These are phyloP conservation scores for Cladosporium oxysporum DNA, from an alignment of 2,329 filamentous ascomycete species.

Conservation along the genomic window DNA sequence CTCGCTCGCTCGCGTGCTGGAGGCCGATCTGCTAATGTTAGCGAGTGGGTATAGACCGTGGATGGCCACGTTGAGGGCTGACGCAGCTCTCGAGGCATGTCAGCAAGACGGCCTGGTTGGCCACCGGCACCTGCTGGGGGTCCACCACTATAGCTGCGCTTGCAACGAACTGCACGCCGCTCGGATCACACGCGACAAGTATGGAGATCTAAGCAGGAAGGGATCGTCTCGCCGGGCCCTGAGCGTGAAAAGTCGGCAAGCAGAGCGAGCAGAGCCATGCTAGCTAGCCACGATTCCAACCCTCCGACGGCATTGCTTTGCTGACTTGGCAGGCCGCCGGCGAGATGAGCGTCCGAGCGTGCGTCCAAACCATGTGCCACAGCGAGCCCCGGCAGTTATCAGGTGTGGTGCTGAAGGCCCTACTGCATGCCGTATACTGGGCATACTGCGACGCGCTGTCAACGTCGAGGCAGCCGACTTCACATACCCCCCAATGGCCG, in stretches of 20 bases:
- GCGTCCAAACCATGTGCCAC: not conserved
- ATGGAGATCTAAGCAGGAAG: constrained; percentile 10
- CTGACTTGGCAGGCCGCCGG: constrained; percentile 11
- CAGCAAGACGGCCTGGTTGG: constrained; percentile 8
- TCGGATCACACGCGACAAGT: not conserved
- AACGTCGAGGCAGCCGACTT: not conserved
- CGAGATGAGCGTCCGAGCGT: not conserved
- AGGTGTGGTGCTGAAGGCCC: not conserved
- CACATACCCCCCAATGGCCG: not conserved
- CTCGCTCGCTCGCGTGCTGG: constrained; percentile 18
- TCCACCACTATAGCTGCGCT: constrained; percentile 6
- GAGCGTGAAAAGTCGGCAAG: constrained; percentile 3
- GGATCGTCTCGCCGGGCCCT: constrained; percentile 8
- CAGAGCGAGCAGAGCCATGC: not conserved
- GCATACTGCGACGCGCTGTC: not conserved
- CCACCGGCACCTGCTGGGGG: not conserved
- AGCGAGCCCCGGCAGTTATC: not conserved
- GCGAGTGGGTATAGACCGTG: not conserved
- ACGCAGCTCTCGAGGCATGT: constrained; percentile 13
- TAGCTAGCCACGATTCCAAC: not conserved
- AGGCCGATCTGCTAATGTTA: constrained; percentile 6
- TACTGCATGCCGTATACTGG: not conserved
- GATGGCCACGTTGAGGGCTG: constrained; percentile 19
- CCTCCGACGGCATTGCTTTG: not conserved
- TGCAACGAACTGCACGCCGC: not conserved